Evolutionary conservation across 345 rosid genomes (phyloP), one percentile per base, ranked within the genome.

Genomic region (Brassica juncea): DNA sequence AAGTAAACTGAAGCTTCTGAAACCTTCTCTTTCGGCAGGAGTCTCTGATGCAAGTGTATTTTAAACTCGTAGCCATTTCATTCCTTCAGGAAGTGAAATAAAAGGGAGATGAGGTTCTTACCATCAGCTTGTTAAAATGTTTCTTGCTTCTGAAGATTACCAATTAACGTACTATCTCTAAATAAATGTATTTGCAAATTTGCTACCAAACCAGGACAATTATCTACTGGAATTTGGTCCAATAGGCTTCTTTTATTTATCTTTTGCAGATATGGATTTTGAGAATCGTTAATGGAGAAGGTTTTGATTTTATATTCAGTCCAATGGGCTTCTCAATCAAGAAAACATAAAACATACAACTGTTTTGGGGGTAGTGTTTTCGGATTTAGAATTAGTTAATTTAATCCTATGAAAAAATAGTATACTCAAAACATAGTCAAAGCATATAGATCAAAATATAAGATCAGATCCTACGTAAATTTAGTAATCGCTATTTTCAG

Each of bases 81-180:
- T 11, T 37, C 42, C 25, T 61, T 61, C 27, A n/a, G 1, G 42
- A n/a, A 72, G 7, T 72, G 58, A 60, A 42, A 72, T 23, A 5
- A 15, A 15, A 11, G 60, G 10, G 61, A 52, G 37, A 59, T 28
- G 59, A 9, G 19, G 61, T 8, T 59, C 65, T 85, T 79, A 88
- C 91, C 92, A 86, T 89, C 84, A 88, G 91, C 73, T 86, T 92
- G 84, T 21, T 91, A 88, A 78, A 92, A 89, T 59, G 90, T 88
- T 65, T 86, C 93, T 82, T 85, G 90, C 69, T 88, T 82, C 32
- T 91, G 97, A 55, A 82, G 88, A 78, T 92, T 92, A 76, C 82
- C 87, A 82, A 86, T 75, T 16, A 39, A 2, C 47, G 85, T 70
- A 52, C 84, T 72, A 71, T 87, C 87, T 31, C 89, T 92, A 92